Evolutionary conservation across 1,284 basidiomycete genomes (phyloP), one percentile per base, ranked within the genome.

Genomic region (Earliella scabrosa): DNA sequence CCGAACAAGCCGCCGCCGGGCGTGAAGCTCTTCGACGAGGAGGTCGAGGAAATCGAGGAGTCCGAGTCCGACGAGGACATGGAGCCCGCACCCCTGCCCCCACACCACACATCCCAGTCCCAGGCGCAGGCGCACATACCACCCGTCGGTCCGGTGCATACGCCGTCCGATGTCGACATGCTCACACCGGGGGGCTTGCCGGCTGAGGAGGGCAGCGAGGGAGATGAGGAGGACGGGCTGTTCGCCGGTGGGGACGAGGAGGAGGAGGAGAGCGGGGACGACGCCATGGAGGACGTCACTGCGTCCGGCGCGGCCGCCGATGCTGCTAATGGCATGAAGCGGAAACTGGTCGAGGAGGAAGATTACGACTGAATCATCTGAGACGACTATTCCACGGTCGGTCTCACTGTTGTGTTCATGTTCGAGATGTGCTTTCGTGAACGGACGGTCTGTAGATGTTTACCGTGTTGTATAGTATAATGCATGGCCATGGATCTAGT

Each of bases 1-100:
- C 95, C 97, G 8, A 95, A 94, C 71, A 86, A 88, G 66, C 85
- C 92, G 14, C 86, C 90, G 20, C 86, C 90, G 4, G 86, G 82
- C 39, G 82, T 87, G 49, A 86, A 83, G 63, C 73, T 88, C 24
- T 91, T 87, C 63, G 87, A 92, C 61, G 90, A 93, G 68, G 88
- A 92, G 65, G 73, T 90, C 21, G 90, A 92, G 64, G 88, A 90
- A 63, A 82, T 90, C 34, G 86, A 86, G 67, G 88, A 88, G 69
- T 83, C 82, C 5, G 85, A 85, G 61, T 79, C 80, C 1, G 82
- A 83, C 59, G 83, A 81, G 34, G 85, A 88, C 52, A 87, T 88
- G 82, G 85, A 87, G 61, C 76, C 75, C 31, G 71, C 79, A 6
- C 60, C 77, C 7, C 77, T 81, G 45, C 80, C 49, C 46, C 54